Evolutionary conservation across 768 basidiomycete genomes (phyloP).

Genomic region (Phanerochaete carnosa): DNA sequence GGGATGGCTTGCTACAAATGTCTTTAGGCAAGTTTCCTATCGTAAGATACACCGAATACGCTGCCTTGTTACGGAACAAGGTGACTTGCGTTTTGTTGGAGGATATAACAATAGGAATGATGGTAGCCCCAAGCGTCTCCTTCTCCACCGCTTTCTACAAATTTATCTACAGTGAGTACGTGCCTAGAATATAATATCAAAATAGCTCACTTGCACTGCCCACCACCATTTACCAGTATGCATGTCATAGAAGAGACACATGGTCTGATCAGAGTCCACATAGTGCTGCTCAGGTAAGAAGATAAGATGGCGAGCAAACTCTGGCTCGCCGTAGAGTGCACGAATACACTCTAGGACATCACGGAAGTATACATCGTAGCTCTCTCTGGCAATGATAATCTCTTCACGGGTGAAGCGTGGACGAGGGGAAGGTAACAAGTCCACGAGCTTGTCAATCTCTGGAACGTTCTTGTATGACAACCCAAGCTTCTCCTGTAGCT

Average conservation of each 20-base stretch:
- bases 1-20: slow-evolving; percentile 15
- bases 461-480: slow-evolving; percentile 4
- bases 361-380: slow-evolving; percentile 30
- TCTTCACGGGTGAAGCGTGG: slow-evolving; percentile 16
- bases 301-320: slow-evolving; percentile 26
- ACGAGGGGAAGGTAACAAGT: slow-evolving; percentile 24
- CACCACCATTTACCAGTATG: no score
- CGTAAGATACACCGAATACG: slow-evolving; percentile 28
- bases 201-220: slow-evolving; percentile 35
- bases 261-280: slow-evolving; percentile 19
- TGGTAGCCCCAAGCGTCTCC: slow-evolving; percentile 17
- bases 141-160: slow-evolving; percentile 14
- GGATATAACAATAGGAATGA: slow-evolving; percentile 25
- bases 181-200: no score
- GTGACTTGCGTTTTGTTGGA: slow-evolving; percentile 27
- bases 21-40: slow-evolving; percentile 27
- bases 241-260: slow-evolving; percentile 36
- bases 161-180: no score
- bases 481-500: slow-evolving; percentile 8
- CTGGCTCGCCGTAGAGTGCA: slow-evolving; percentile 30
- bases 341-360: slow-evolving; percentile 34
- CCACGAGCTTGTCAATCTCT: slow-evolving; percentile 33
- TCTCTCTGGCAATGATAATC: slow-evolving; percentile 27
- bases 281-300: slow-evolving; percentile 36
- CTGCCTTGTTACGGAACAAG: slow-evolving; percentile 21